Evolutionary conservation across 805 yeast species (phyloP).

Genomic region (Pichia paraexigua): DNA sequence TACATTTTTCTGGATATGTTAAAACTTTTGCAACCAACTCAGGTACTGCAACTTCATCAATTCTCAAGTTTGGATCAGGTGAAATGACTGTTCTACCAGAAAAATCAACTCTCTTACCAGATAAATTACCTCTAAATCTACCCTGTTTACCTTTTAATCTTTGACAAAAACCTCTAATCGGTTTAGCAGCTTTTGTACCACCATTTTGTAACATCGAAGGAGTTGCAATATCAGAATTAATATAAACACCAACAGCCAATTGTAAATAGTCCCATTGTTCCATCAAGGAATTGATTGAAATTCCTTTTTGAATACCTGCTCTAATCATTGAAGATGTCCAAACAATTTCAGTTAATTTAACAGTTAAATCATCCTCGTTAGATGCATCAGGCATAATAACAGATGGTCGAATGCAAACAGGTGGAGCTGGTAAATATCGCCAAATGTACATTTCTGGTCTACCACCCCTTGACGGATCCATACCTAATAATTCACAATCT

Average conservation of each 20-base stretch:
- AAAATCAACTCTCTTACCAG: conserved; percentile 98
- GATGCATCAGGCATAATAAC: conserved; percentile 86
- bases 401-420: conserved; percentile 97
- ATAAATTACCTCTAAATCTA: conserved; percentile 93
- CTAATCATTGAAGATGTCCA: conserved; percentile 93
- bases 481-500: conserved; percentile 89
- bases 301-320: conserved; percentile 93
- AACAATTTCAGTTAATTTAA: conserved; percentile 90
- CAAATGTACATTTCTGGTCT: conserved; percentile 95
- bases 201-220: conserved; percentile 66
- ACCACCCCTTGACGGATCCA: conserved; percentile 80
- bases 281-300: conserved; percentile 87
- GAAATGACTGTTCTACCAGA: conserved; percentile 98
- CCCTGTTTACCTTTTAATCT: conserved; percentile 98
- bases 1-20: conserved; percentile 93
- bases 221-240: conserved; percentile 88
- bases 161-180: conserved; percentile 94
- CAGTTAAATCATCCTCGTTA: conserved; percentile 96
- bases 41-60: conserved; percentile 98
- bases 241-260: conserved; percentile 92
- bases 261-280: conserved; percentile 99
- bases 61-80: conserved; percentile 91
- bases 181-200: conserved; percentile 51
- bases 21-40: conserved; percentile 92
- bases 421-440: conserved; percentile 98